A percentile compares a stretch with the other conserved stretches of the same genome.
phyloP scores from a whole-genome alignment of 106 monocot genomes.

The Dendrobium catenatum region DNA sequence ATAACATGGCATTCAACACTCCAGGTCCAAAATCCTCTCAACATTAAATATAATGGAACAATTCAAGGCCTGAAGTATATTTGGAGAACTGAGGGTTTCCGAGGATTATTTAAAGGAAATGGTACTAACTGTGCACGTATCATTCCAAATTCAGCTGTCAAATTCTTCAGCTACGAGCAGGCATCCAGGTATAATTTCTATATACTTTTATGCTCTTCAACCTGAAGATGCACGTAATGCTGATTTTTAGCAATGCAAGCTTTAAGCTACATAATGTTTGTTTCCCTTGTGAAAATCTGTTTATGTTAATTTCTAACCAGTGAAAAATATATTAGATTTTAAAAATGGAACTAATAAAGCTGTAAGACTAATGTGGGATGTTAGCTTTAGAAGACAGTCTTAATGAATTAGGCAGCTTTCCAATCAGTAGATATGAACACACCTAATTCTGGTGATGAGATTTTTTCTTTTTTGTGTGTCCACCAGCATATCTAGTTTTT shows the following conservation, averaged over 20 bases:
- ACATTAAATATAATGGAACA: conserved; percentile 61
- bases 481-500: background rate
- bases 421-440: background rate
- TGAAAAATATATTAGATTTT: background rate
- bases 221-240: background rate
- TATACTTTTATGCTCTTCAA: conserved; percentile 4
- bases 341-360: background rate
- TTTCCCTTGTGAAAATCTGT: background rate
- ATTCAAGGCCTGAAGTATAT: conserved; percentile 69
- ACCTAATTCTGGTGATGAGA: background rate
- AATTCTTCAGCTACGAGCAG: conserved; percentile 70
- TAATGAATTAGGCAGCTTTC: background rate
- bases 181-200: conserved; percentile 41
- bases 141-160: conserved; percentile 69
- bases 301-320: background rate
- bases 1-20: background rate
- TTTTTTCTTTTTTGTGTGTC: background rate
- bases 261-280: background rate
- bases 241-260: background rate
- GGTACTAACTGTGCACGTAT: conserved; percentile 74
- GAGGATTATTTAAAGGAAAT: conserved; percentile 70
- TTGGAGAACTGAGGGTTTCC: conserved; percentile 59
- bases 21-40: conserved; percentile 64
- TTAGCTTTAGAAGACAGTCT: background rate
- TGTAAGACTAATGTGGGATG: background rate